Evolutionary conservation across 768 basidiomycete species (phyloP), one percentile per base, ranked within the genome.

Genomic region (Lentinula sp.): DNA sequence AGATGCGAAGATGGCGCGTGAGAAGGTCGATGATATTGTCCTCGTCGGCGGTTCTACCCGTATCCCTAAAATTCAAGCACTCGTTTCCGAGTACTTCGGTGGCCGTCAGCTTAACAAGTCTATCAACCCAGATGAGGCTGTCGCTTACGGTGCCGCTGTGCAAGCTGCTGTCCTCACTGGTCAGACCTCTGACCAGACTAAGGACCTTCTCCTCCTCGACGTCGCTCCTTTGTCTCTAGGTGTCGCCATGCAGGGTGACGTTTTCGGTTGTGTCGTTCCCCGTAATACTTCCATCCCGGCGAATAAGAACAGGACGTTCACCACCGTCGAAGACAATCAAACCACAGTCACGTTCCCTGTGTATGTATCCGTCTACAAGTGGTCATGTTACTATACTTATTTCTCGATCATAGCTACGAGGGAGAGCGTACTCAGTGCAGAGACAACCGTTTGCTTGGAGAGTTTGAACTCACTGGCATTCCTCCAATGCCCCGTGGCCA

Each of bases 241-340:
- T 88, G 97, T 99, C 67, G 97, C 97, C 76, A 99, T 99, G 97
- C 97, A 99, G 77, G 97, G 97, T 72, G 97, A 99, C 74, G 93
- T 99, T 73, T 99, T 99, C 76, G 97, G 97, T 81, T 91, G 98
- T 64, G 97, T 99, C 71, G 95, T 99, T 69, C 96, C 96, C 72
- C 91, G 97, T 69, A 99, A 99, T 84, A 98, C 97, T 66, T 94
- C 96, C 69, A 98, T 99, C 76, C 97, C 97, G 61, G 95, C 96
- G 74, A 98, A 95, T 87, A 99, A 98, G 81, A 95, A 94, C 42
- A 85, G 97, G 72, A 92, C 91, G 55, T 99, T 99, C 85, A 99
- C 97, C 68, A 99, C 97, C 59, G 97, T 99, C 65, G 97, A 99
- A 85, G 97, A 99, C 84, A 99, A 98, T 84, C 97, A 98, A 80